Base-by-base conservation (phyloP, 306 rosid genomes). In the Acacia melanoxylon region DNA sequence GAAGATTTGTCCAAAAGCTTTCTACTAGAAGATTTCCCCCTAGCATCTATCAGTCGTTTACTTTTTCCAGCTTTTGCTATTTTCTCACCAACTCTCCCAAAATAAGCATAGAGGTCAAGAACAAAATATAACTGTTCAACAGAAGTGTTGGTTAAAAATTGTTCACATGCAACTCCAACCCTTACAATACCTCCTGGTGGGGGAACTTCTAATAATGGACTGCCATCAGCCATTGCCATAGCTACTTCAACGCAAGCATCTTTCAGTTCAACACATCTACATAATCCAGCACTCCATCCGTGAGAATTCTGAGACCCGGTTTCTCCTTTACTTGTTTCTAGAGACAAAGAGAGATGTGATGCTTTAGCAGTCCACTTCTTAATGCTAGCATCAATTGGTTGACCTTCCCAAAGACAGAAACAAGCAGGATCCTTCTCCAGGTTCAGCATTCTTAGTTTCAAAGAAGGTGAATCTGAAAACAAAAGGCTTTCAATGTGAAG, bases 371-470 rank as follows among this genome's bases (percentile, higher is more conserved):
- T 81, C 95, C 96, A 93, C 89, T 95, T 95, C 86, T 89, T 95
- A 81, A 87, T 93, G 85, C 99, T 89, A 71, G 99, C 96, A 92
- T 95, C 99, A 83, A 93, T 48, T 10, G 97, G 96, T 82, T 93
- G 98, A 85, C 45, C 96, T 83, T 89, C 91, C 99, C 99, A 95
- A 48, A 95, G 94, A 86, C 89, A 85, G 87, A 95, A 95, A 88
- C 99, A 95, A 87, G 98, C 93, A 83, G 99, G 98, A 90, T 95
- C 99, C 76, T 91, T 92, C 82, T 92, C 97, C 81, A 95, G 87
- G 78, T 89, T 89, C 85, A 95, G 75, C 65, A 89, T 83, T 87
- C 77, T 86, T 45, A 88, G 81, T 74, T 89, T 85, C 76, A 91
- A 74, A 6, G 91, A 90, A 62, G 98, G 96, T 42, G 99, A 93